Evolutionary conservation across 108 stramenopile species (phyloP), one percentile per base, ranked within the genome.

Genomic region (Fistulifera solaris): DNA sequence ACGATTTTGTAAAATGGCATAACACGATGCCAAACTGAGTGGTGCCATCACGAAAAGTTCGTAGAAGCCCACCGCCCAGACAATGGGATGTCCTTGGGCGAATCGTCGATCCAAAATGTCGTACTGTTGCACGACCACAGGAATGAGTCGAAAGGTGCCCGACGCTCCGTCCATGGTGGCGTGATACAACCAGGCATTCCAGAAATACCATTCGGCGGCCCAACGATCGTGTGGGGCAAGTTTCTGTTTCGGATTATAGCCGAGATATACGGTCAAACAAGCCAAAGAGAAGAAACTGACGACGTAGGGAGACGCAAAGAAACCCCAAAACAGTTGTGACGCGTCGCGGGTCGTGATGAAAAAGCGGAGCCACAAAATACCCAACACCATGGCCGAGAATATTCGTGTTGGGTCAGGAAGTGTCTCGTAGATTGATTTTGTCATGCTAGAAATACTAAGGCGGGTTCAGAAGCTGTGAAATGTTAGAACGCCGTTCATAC

Each of bases 121-220:
- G 24, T 57, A 57, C 42, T 57, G 56, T 41, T 38, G 39, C 15
- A 57, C 56, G 2, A 57, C 56, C 4, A 57, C 56, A 2, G 56
- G 56, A 4, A 57, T 18, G 19, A 40, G 21, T 57, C 39, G 56
- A 43, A 57, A 40, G 39, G 42, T 44, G 13, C 56, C 56, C 2
- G 56, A 57, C 22, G 56, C 56, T 15, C 56, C 56, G 39, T 57
- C 56, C 56, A 57, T 57, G 56, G 26, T 25, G 5, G 10, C 43
- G 18, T 57, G 56, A 26, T 57, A 57, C 14, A 57, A 26, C 56
- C 56, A 57, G 3, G 56, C 56, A 26, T 57, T 57, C 56, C 56
- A 57, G 21, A 27, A 57, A 22, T 57, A 57, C 56, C 56, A 57
- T 43, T 57, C 56, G 23, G 56, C 56, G 12, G 43, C 43, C 56